phyloP scores from a whole-genome alignment of 352 stramenopile genomes.

The Proteromonas lacertae region DNA sequence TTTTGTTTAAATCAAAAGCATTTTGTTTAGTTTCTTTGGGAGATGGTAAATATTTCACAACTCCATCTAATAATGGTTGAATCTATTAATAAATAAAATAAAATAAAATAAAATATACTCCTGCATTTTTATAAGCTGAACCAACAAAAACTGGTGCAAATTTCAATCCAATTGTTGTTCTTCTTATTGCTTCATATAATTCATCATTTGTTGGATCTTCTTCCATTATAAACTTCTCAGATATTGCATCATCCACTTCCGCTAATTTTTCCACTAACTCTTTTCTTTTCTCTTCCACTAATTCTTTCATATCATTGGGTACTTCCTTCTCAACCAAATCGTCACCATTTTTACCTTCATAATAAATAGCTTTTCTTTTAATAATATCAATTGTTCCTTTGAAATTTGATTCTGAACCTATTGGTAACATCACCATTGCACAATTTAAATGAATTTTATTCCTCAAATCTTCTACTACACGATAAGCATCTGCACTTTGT shows the following conservation, averaged over 20 bases:
- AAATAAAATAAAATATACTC: too few species aligned
- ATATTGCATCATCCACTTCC: slow-evolving; percentile 90
- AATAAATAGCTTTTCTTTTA: slow-evolving; percentile 38
- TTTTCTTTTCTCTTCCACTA: slow-evolving; percentile 7
- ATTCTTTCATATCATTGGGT: slow-evolving; percentile 4
- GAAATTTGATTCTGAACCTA: slow-evolving; percentile 70
- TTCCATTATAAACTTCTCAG: slow-evolving; percentile 92
- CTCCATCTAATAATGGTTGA: slow-evolving; percentile 85
- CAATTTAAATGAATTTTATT: slow-evolving; percentile 82
- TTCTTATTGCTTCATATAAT: slow-evolving; percentile 60
- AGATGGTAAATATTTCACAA: slow-evolving; percentile 76
- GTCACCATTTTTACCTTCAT: slow-evolving; percentile 52
- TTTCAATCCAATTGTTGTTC: slow-evolving; percentile 65
- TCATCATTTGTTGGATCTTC: slow-evolving; percentile 21
- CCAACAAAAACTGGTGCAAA: slow-evolving; percentile 98
- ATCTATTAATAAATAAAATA: slow-evolving; percentile 75
- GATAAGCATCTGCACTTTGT: slow-evolving; percentile 71
- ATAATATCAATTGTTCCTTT: slow-evolving; percentile 82
- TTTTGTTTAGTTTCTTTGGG: slow-evolving; percentile 70
- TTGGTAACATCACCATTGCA: slow-evolving; percentile 70
- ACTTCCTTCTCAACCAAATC: slow-evolving; percentile 4
- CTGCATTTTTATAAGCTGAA: slow-evolving; percentile 80
- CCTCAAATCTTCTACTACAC: slow-evolving; percentile 30
- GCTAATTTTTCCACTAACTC: slow-evolving; percentile 63
- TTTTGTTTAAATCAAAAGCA: slow-evolving; percentile 60